Percentiles rank a stretch among this genome's conserved stretches.
Evolutionary conservation across 2,329 filamentous ascomycete genomes (phyloP).

Genomic region (Chaetomium olivaceum): DNA sequence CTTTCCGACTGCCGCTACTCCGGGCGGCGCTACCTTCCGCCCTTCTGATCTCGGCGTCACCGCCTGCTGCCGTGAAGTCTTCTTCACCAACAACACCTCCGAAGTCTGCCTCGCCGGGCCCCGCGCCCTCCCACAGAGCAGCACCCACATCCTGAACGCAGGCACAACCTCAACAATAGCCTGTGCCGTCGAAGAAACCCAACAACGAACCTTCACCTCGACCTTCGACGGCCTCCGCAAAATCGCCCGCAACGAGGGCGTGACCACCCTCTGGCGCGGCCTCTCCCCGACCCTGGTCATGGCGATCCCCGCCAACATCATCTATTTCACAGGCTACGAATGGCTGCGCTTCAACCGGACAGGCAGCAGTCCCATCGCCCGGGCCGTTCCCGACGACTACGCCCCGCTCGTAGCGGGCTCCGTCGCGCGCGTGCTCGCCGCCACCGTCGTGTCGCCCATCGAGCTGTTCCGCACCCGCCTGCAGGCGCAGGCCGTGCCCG

Average conservation of each 20-base stretch:
- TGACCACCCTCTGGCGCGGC: slow-evolving; percentile 85
- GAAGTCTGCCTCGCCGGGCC: slow-evolving; percentile 77
- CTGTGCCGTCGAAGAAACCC: slow-evolving; percentile 85
- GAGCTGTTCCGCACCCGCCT: slow-evolving; percentile 93
- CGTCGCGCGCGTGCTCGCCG: slow-evolving; percentile 75
- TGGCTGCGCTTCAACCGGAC: slow-evolving; percentile 75
- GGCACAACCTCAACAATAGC: slow-evolving; percentile 43
- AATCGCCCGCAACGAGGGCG: slow-evolving; percentile 90
- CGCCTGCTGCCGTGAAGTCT: slow-evolving; percentile 93
- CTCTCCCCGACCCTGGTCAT: slow-evolving; percentile 92
- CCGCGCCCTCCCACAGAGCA: slow-evolving; percentile 33
- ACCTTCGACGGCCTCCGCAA: slow-evolving; percentile 91
- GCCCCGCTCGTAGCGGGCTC: slow-evolving; percentile 80
- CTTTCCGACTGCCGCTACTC: slow-evolving; percentile 49
- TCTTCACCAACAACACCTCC: slow-evolving; percentile 86
- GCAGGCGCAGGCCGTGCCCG: slow-evolving; percentile 78
- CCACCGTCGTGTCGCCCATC: slow-evolving; percentile 81
- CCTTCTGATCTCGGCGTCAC: slow-evolving; percentile 84
- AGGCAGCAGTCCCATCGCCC: slow-evolving; percentile 78
- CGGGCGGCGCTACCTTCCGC: slow-evolving; percentile 61
- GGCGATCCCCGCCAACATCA: slow-evolving; percentile 93
- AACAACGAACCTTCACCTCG: slow-evolving; percentile 80
- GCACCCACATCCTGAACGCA: neutral
- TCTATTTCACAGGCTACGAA: slow-evolving; percentile 98
- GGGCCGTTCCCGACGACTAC: slow-evolving; percentile 65